Evolutionary conservation across 139 green algal species (phyloP).

Genomic region (Tetraselmis chui): DNA sequence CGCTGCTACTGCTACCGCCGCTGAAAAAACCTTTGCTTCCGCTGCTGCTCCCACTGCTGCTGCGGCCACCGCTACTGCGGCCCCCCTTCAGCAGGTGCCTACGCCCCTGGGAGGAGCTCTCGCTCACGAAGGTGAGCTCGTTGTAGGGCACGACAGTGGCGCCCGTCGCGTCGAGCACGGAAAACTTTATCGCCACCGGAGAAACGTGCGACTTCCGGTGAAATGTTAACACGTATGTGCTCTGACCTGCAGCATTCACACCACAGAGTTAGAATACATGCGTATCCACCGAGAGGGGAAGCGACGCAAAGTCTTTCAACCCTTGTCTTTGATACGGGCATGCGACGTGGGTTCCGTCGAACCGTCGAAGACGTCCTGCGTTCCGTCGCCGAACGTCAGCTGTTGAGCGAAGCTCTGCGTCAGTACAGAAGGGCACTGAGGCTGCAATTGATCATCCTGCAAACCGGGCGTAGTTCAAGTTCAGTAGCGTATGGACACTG

Average conservation of each 20-base stretch:
- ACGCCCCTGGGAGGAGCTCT: background rate
- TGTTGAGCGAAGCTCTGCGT: background rate
- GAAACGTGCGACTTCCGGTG: background rate
- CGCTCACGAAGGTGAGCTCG: background rate
- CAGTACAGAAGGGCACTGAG: background rate
- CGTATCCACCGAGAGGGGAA: too few relatives aligned
- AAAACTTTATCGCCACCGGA: background rate
- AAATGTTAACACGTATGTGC: background rate
- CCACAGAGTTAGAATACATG: too few relatives aligned
- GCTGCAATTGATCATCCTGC: background rate
- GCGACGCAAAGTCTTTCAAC: background rate
- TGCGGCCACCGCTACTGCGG: too few relatives aligned
- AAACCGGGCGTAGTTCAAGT: background rate
- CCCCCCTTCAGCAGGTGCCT: background rate
- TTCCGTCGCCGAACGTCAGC: background rate
- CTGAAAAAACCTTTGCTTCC: background rate
- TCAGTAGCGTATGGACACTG: background rate
- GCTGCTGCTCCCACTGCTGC: background rate
- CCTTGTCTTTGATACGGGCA: background rate
- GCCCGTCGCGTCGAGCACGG: background rate
- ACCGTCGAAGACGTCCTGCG: background rate
- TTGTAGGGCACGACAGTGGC: background rate
- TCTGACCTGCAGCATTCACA: background rate
- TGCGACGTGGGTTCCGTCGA: background rate
- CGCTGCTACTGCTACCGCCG: background rate